A percentile compares a stretch with the other conserved stretches of the same genome.
Evolutionary conservation across 1,284 basidiomycete species (phyloP).

Genomic region (Trametes polyzona): DNA sequence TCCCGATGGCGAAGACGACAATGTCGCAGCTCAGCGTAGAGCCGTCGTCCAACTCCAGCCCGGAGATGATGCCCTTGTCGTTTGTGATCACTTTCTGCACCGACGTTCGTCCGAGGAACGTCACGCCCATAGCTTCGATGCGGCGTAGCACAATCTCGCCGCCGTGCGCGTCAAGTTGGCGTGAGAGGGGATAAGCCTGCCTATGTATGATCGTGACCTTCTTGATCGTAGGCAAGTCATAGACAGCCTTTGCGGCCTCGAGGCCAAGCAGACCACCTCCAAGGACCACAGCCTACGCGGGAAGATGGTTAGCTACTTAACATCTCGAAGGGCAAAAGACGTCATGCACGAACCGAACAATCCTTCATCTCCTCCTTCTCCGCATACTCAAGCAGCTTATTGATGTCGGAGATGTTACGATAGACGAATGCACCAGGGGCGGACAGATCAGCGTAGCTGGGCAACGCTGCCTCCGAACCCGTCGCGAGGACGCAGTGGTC

Average conservation of each 20-base stretch:
- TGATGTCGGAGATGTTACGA: slow-evolving; percentile 70
- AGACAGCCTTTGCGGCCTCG: slow-evolving; percentile 76
- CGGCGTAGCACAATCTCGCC: slow-evolving; percentile 72
- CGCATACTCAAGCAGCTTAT: slow-evolving; percentile 63
- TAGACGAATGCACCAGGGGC: slow-evolving; percentile 71
- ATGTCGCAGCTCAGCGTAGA: slow-evolving; percentile 49
- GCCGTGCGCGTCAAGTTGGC: slow-evolving; percentile 72
- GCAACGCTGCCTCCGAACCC: slow-evolving; percentile 71
- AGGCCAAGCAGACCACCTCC: slow-evolving; percentile 78
- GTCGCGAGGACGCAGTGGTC: slow-evolving; percentile 74
- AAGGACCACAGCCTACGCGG: slow-evolving; percentile 54
- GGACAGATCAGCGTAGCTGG: slow-evolving; percentile 57
- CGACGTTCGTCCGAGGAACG: slow-evolving; percentile 57
- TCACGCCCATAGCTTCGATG: slow-evolving; percentile 69
- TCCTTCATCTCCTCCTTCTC: slow-evolving; percentile 47
- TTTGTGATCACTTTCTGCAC: slow-evolving; percentile 46
- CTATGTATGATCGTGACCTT: slow-evolving; percentile 62
- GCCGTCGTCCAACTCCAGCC: slow-evolving; percentile 54
- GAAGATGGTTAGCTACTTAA: background rate
- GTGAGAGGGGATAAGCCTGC: slow-evolving; percentile 65
- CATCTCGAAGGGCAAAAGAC: background rate
- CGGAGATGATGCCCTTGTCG: slow-evolving; percentile 45
- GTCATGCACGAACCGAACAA: slow-evolving; percentile 16
- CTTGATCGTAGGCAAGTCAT: slow-evolving; percentile 55
- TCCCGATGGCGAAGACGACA: slow-evolving; percentile 70